Conservation (phyloP, 495 filamentous ascomycete species). For the Neurospora africana region DNA sequence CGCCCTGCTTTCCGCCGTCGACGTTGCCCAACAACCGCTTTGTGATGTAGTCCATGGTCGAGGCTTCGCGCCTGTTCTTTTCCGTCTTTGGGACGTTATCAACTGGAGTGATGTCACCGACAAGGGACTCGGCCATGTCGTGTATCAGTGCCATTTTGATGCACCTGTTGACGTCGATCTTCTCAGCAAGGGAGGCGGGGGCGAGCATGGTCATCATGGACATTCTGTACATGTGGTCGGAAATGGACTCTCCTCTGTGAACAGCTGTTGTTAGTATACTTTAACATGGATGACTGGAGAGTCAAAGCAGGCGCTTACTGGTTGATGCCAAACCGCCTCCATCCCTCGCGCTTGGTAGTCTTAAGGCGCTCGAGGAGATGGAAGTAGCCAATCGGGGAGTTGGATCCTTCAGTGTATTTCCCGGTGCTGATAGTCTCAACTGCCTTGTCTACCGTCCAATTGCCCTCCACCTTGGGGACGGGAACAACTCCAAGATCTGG, state of each 20-base stretch:
- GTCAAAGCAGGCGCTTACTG: slow-evolving; percentile 24
- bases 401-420: slow-evolving; percentile 46
- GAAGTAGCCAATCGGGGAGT: slow-evolving; percentile 80
- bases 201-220: slow-evolving; percentile 90
- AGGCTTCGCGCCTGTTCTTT: slow-evolving; percentile 75
- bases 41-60: slow-evolving; percentile 84
- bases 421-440: slow-evolving; percentile 32
- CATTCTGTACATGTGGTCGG: slow-evolving; percentile 99
- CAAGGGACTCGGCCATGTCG: slow-evolving; percentile 92
- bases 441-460: slow-evolving; percentile 43
- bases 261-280: slow-evolving; percentile 6
- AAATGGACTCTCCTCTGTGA: slow-evolving; percentile 63
- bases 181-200: slow-evolving; percentile 58
- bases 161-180: slow-evolving; percentile 69
- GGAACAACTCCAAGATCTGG: slow-evolving; percentile 20
- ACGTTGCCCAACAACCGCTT: slow-evolving; percentile 61
- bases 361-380: slow-evolving; percentile 88
- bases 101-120: slow-evolving; percentile 91
- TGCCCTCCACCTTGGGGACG: slow-evolving; percentile 24
- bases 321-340: slow-evolving; percentile 75
- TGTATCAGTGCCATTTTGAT: slow-evolving; percentile 90
- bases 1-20: slow-evolving; percentile 52
- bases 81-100: slow-evolving; percentile 62
- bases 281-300: not conserved
- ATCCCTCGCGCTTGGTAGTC: slow-evolving; percentile 91